Percentiles rank a stretch among this genome's conserved stretches.
Evolutionary conservation across 129 eudicot species (phyloP).

Genomic region (Calendula officinalis): DNA sequence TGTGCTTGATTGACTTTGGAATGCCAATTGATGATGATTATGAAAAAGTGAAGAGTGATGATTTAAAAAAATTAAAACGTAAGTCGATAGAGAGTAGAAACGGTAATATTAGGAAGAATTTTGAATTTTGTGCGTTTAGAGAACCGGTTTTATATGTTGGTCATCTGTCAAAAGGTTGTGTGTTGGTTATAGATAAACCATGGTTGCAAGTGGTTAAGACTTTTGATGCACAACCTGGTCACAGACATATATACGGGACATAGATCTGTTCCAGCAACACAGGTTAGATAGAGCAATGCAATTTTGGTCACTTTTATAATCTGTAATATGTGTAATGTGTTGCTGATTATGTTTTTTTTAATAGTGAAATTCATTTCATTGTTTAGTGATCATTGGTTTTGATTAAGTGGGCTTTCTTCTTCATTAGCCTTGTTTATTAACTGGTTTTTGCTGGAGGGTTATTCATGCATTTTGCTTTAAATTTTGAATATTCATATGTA

Average conservation of each 20-base stretch:
- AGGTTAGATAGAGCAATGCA: conserved; percentile 1
- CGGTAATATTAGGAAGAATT: conserved; percentile 51
- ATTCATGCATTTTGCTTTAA: too few species aligned
- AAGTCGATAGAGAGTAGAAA: conserved; percentile 46
- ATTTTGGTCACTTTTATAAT: conserved; percentile 14
- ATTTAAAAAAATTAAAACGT: conserved; percentile 51
- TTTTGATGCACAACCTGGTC: conserved; percentile 70
- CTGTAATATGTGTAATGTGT: conserved; percentile 22
- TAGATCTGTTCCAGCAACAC: conserved; percentile 22
- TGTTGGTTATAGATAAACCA: conserved; percentile 70
- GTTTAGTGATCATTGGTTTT: neutral
- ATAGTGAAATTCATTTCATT: conserved; percentile 3
- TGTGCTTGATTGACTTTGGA: conserved; percentile 86
- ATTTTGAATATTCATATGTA: too few species aligned
- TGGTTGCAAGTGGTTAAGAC: conserved; percentile 71
- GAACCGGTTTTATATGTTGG: conserved; percentile 86
- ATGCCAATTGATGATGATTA: conserved; percentile 58
- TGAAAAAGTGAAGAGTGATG: conserved; percentile 34
- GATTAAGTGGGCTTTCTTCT: neutral
- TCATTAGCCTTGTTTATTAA: neutral
- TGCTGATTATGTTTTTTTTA: neutral
- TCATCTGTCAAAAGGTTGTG: conserved; percentile 62
- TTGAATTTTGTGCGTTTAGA: conserved; percentile 59
- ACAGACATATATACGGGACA: conserved; percentile 83
- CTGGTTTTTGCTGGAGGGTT: neutral